phyloP scores from a whole-genome alignment of 441 rosid species.

The Flueggea neowawraea region DNA sequence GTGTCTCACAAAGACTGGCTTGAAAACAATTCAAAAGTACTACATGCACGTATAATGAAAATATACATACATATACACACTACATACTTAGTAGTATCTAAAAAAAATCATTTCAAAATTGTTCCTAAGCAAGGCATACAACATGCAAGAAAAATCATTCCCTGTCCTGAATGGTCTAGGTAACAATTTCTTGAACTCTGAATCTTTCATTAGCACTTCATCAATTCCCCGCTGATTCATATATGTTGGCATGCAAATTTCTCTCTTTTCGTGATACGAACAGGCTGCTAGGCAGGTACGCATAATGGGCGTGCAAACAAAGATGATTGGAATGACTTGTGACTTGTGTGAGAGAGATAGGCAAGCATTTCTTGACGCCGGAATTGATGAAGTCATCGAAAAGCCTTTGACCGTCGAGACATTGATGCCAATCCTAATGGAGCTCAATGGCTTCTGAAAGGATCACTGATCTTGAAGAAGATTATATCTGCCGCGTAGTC shows the following conservation, averaged over 20 bases:
- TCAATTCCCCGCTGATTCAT: too few relatives aligned
- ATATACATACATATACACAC: too few relatives aligned
- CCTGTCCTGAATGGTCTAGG: constrained; percentile 74
- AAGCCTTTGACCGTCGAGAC: constrained; percentile 33
- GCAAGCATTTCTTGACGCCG: constrained; percentile 42
- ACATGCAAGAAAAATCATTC: too few relatives aligned
- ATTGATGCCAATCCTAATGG: constrained; percentile 14
- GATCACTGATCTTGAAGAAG: too few relatives aligned
- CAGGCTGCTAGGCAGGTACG: constrained; percentile 47
- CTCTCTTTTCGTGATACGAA: not conserved
- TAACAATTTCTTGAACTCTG: constrained; percentile 10
- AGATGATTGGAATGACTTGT: constrained; percentile 45
- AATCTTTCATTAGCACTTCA: not conserved
- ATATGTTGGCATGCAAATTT: not conserved
- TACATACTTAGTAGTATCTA: too few relatives aligned
- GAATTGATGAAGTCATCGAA: constrained; percentile 32
- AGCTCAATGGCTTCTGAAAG: constrained; percentile 3
- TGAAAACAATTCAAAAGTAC: too few relatives aligned
- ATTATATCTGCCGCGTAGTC: too few relatives aligned
- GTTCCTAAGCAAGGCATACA: too few relatives aligned
- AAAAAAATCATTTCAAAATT: too few relatives aligned
- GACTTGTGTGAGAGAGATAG: constrained; percentile 11
- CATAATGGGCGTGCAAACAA: constrained; percentile 40
- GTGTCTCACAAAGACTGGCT: too few relatives aligned
- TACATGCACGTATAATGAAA: too few relatives aligned